A percentile compares a stretch with the other conserved stretches of the same genome.
These are phyloP conservation scores for Coemansia sp. DNA, from an alignment of 192 early-diverging fungal genomes.

Conservation along the genomic window DNA sequence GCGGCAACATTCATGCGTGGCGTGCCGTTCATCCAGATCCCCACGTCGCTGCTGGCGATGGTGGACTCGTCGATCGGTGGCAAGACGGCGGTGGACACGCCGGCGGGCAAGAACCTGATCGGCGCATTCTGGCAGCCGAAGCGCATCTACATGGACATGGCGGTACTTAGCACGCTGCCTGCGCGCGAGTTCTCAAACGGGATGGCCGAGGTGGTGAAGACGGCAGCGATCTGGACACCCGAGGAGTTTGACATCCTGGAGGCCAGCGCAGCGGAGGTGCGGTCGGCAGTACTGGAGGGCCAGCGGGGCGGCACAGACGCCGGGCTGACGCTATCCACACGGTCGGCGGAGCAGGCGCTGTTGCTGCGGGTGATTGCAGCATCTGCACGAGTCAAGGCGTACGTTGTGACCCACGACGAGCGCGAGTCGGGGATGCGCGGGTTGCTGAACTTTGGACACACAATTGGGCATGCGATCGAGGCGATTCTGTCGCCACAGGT, in stretches of 20 bases:
- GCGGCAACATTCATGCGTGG: conserved; percentile 99
- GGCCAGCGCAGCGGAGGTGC: conserved; percentile 77
- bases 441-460: conserved; percentile 96
- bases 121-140: conserved; percentile 96
- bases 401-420: conserved; percentile 95
- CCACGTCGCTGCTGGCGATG: conserved; percentile 95
- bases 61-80: conserved; percentile 97
- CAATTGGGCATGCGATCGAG: conserved; percentile 96
- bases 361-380: conserved; percentile 86
- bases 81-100: conserved; percentile 96
- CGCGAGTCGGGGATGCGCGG: conserved; percentile 92
- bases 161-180: conserved; percentile 82
- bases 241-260: conserved; percentile 90
- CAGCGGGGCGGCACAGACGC: conserved; percentile 10
- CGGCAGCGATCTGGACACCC: conserved; percentile 88
- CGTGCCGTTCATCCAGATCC: conserved; percentile 89
- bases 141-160: conserved; percentile 89
- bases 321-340: conserved; percentile 52
- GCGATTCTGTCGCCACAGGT: conserved; percentile 84
- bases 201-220: conserved; percentile 98
- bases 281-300: conserved; percentile 65
- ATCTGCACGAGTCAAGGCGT: conserved; percentile 87
- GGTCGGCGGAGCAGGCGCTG: conserved; percentile 62
- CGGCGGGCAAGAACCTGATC: conserved; percentile 92
- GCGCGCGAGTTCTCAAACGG: conserved; percentile 93